Conservation (phyloP, 2,329 filamentous ascomycete species). For the Lachnellula subtilissima region DNA sequence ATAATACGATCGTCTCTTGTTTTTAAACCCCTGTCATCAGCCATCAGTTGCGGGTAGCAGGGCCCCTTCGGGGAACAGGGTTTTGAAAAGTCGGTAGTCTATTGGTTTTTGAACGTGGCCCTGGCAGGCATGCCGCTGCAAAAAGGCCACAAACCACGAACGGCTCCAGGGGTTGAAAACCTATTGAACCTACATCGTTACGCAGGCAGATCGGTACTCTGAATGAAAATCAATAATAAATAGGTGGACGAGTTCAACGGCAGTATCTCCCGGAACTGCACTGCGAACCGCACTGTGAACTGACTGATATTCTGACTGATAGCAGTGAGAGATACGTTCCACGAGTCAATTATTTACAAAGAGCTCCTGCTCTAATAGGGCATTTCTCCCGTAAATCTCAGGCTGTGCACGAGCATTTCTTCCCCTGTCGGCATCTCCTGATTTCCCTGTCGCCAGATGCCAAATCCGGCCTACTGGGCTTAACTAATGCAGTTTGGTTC, state of each 20-base stretch:
- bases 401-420: no score
- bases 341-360: no score
- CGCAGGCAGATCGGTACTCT: neutral
- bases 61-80: neutral
- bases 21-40: neutral
- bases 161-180: neutral
- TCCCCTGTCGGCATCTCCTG: no score
- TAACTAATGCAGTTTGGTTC: neutral
- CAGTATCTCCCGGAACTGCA: no score
- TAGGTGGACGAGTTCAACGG: neutral
- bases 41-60: neutral
- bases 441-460: neutral
- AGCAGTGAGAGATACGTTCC: no score
- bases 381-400: no score
- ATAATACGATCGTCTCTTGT: neutral
- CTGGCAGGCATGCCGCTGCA: neutral
- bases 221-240: no score
- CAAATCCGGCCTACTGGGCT: conserved; percentile 1
- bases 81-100: neutral
- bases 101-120: neutral
- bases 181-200: neutral
- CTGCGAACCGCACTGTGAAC: no score
- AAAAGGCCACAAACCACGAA: neutral
- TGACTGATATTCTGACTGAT: no score
- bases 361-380: no score